Conservation (phyloP, 106 monocot species). For the Amphibolis antarctica region DNA sequence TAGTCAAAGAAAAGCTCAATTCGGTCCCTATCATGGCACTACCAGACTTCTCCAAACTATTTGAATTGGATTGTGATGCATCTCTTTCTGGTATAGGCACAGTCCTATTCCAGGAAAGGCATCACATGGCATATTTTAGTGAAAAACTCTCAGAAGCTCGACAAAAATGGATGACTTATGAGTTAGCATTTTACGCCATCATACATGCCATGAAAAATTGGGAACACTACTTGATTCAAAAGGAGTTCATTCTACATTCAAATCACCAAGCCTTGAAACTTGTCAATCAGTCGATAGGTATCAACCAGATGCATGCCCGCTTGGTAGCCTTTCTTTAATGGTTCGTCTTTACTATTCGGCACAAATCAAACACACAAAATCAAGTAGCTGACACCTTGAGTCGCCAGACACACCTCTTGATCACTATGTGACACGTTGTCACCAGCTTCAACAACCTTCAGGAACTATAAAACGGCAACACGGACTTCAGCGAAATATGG, state of each 20-base stretch:
- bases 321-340: not conserved
- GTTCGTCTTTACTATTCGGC: not conserved
- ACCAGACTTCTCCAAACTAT: not conserved
- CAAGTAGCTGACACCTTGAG: conserved; percentile 3
- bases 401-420: not conserved
- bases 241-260: not conserved
- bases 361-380: not conserved
- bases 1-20: not conserved
- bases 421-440: not conserved
- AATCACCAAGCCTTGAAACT: conserved; percentile 2
- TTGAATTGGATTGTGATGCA: not conserved
- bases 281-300: not conserved
- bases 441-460: not conserved
- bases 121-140: not conserved
- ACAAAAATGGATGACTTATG: not conserved
- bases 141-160: not conserved
- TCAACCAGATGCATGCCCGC: not conserved
- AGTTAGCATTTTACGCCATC: not conserved
- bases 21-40: not conserved
- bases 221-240: not conserved
- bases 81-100: not conserved
- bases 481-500: not conserved
- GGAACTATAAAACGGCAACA: not conserved
- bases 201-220: not conserved
- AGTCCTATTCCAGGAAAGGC: not conserved